phyloP scores from a whole-genome alignment of 2,329 filamentous ascomycete genomes.

The Sphaceloma murrayae region DNA sequence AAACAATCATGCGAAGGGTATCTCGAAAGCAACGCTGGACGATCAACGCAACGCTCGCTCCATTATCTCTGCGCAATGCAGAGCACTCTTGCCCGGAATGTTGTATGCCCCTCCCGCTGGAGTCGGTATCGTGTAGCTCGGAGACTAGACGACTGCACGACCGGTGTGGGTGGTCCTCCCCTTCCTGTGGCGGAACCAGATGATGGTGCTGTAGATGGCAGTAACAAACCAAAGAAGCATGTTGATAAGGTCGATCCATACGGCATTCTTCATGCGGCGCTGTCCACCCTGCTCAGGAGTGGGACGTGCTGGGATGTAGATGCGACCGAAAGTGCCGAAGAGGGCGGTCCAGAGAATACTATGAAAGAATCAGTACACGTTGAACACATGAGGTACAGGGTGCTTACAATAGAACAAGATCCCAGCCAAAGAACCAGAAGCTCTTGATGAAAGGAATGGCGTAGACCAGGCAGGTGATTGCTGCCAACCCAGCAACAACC shows the following conservation, averaged over 20 bases:
- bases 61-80: conserved; percentile 2
- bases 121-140: conserved; percentile 5
- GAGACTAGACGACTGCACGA: conserved; percentile 38
- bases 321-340: conserved; percentile 73
- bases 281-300: conserved; percentile 46
- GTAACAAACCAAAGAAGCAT: conserved; percentile 67
- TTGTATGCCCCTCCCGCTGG: conserved; percentile 1
- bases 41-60: conserved; percentile 2
- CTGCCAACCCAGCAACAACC: conserved; percentile 56
- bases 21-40: conserved; percentile 6
- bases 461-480: conserved; percentile 53
- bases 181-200: conserved; percentile 51
- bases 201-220: conserved; percentile 44
- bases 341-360: conserved; percentile 66
- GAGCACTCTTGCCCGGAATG: conserved; percentile 1
- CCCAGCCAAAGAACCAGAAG: conserved; percentile 54
- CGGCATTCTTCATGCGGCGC: conserved; percentile 71
- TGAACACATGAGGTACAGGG: background rate
- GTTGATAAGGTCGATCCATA: conserved; percentile 55
- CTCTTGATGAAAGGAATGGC: conserved; percentile 51
- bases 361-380: background rate
- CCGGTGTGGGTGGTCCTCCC: conserved; percentile 49
- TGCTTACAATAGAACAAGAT: conserved; percentile 53
- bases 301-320: conserved; percentile 63
- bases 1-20: conserved; percentile 7